Evolutionary conservation across 2,329 filamentous ascomycete genomes (phyloP).

Genomic region (Orbilia ellipsospora): DNA sequence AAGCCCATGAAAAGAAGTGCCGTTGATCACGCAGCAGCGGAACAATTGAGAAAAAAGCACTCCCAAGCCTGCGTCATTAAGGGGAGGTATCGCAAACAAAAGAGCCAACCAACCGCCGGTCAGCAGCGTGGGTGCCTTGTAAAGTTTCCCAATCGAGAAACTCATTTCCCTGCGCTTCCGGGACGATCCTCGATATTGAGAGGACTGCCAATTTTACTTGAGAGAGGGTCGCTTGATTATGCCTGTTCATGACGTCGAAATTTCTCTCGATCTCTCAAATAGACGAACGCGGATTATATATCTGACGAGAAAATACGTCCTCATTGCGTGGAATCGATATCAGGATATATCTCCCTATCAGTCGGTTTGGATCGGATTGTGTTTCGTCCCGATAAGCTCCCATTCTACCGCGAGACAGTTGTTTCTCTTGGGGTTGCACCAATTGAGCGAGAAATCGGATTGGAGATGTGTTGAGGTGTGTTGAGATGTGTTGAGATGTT

Average conservation of each 20-base stretch:
- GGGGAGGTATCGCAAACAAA: conserved; percentile 7
- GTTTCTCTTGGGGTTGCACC: no score
- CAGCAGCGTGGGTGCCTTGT: conserved; percentile 15
- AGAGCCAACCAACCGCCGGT: conserved; percentile 11
- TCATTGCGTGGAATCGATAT: conserved; percentile 22
- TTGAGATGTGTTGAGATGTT: no score
- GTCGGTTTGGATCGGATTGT: conserved; percentile 12
- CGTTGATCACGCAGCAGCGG: conserved; percentile 21
- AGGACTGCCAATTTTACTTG: background rate
- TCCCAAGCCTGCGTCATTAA: conserved; percentile 33
- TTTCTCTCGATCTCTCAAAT: conserved; percentile 13
- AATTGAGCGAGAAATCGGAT: no score
- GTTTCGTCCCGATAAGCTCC: conserved; percentile 47
- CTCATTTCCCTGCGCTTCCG: conserved; percentile 41
- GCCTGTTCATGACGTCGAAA: conserved; percentile 28
- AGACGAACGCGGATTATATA: conserved; percentile 13
- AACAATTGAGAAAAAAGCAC: background rate
- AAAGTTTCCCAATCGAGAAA: conserved; percentile 25
- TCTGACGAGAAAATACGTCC: conserved; percentile 12
- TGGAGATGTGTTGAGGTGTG: no score
- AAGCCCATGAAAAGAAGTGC: conserved; percentile 29
- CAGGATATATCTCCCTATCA: background rate
- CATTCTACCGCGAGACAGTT: no score
- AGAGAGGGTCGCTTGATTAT: background rate
- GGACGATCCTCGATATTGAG: conserved; percentile 1